Base-by-base conservation (phyloP, 2,329 filamentous ascomycete species). In the Colletotrichum sp. region DNA sequence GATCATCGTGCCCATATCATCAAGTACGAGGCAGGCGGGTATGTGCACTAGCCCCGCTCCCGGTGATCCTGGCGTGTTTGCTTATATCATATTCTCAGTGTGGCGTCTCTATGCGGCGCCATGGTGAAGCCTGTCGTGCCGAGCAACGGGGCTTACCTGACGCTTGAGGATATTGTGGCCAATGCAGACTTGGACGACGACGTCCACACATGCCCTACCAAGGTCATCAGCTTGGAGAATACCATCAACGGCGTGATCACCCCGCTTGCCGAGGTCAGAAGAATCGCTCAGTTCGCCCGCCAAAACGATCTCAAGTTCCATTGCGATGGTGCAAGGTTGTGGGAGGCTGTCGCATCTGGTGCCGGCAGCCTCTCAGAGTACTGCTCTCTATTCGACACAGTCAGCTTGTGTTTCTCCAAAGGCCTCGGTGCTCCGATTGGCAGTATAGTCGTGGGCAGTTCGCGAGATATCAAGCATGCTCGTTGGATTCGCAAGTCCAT, bases 141-240 rank as follows among this genome's bases (percentile, higher is more conserved):
- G 0, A 86, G 85, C 30, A 98, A 97, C 83, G 93, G 92, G 13
- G 86, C 89, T 18, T 91, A 97, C 81, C 86, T 97, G 56, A 96
- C 94, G 0, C 88, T 96, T 12, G 93, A 95, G 79, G 96, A 98
- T 80, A 86, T 98, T 16, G 84, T 93, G 81, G 89, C 91, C 76
- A 86, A 94, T 77, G 91, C 91, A 6, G 88, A 93, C 0, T 82
- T 96, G 1, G 87, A 89, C 78, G 90, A 94, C 70, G 91, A 97
- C 79, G 90, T 97, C 25, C 95, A 98, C 82, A 88, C 89, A 36
- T 96, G 94, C 80, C 95, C 96, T 0, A 98, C 96, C 0, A 91
- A 91, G 60, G 90, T 98, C 66, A 95, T 98, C 78, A 93, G 91
- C 77, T 87, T 98, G 64, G 96, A 98, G 82, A 98, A 98, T 82